Base-by-base conservation (phyloP, 2,329 filamentous ascomycete species). In the Arthrobotrys megalospora region DNA sequence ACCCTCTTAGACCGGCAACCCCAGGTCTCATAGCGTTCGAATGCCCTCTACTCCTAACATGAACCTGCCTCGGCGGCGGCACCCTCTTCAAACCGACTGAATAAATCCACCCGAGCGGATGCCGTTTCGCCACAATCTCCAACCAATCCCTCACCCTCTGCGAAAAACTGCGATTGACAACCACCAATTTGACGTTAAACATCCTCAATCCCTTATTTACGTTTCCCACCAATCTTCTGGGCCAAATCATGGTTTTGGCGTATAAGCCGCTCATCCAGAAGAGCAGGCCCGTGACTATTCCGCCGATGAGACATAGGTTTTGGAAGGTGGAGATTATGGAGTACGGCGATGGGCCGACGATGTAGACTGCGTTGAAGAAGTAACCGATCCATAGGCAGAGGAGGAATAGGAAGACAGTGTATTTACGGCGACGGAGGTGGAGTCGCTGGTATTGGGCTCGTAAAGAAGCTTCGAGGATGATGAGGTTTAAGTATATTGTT, bases 241-340 rank as follows among this genome's bases (percentile, higher is more conserved):
- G 96, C 94, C 96, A 98, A 80, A 94, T 90, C 69, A 99, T 91
- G 36, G 96, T 96, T 70, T 95, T 90, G 83, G 98, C 95, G 92
- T 95, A 99, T 84, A 97, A 94, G 32, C 96, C 96, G 0, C 95
- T 97, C 14, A 91, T 94, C 93, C 94, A 97, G 81, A 98, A 91
- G 41, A 99, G 87, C 50, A 94, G 88, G 41, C 90, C 92, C 0
- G 94, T 97, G 76, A 97, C 91, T 76, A 97, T 88, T 55, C 96
- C 96, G 24, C 93, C 94, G 85, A 97, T 92, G 83, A 97, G 92
- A 82, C 93, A 95, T 66, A 99, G 90, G 84, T 96, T 96, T 85
- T 98, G 93, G 6, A 82, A 79, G 60, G 79, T 80, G 53, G 75
- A 81, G 43, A 82, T 67, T 69, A 81, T 81, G 66, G 80, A 98